These are phyloP conservation scores for Guadua angustifolia DNA, from an alignment of 176 grass and related monocot genomes.

Conservation along the genomic window DNA sequence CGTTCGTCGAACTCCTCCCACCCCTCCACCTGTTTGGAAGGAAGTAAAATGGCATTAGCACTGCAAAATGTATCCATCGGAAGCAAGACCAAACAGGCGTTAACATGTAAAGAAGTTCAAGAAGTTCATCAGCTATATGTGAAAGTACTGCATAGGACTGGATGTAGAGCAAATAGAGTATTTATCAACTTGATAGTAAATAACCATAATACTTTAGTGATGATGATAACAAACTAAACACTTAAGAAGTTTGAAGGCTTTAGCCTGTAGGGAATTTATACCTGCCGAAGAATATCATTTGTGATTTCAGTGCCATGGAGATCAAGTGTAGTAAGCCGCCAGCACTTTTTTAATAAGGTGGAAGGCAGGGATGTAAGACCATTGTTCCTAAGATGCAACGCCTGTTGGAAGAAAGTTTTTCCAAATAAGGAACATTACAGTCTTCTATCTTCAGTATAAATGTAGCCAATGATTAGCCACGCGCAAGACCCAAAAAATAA, in stretches of 20 bases:
- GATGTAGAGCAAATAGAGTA: background rate
- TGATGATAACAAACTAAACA: background rate
- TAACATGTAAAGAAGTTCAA: background rate
- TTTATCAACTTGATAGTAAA: background rate
- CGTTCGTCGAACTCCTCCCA: slow-evolving; percentile 93
- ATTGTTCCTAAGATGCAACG: slow-evolving; percentile 81
- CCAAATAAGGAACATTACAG: slow-evolving; percentile 4
- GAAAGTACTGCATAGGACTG: background rate
- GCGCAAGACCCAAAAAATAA: background rate
- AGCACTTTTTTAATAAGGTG: slow-evolving; percentile 71
- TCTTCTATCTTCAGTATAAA: background rate
- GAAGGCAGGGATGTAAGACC: slow-evolving; percentile 75
- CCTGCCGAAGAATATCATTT: slow-evolving; percentile 89
- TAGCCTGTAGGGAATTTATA: slow-evolving; percentile 31
- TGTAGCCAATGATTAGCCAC: background rate
- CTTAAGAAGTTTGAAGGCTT: background rate
- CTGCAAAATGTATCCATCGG: background rate
- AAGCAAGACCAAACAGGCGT: background rate
- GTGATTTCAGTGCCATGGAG: slow-evolving; percentile 96
- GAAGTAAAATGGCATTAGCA: background rate
- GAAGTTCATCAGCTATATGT: background rate
- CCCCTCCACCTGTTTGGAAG: slow-evolving; percentile 64
- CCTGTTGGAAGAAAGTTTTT: slow-evolving; percentile 52
- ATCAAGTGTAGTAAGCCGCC: slow-evolving; percentile 76
- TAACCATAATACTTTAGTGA: background rate